Conservation (phyloP, 2,329 filamentous ascomycete species). For the Penicillium glabrum region DNA sequence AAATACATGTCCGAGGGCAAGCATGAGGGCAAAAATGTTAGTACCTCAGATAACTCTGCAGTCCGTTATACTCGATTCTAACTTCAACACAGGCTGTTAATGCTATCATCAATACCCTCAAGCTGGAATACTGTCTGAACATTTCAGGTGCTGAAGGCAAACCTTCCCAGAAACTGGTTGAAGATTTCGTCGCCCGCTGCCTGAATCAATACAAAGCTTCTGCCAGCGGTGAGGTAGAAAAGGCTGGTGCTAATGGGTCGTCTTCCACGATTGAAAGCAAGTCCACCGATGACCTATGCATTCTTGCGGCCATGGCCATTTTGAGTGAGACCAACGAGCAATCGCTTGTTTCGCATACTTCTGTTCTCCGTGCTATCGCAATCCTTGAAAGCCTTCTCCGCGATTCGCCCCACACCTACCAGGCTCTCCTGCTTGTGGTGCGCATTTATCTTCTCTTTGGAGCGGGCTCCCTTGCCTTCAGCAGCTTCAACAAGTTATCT, state of each 20-base stretch:
- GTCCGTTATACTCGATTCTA: background rate
- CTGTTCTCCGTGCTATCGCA: constrained; percentile 38
- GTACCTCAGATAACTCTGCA: constrained; percentile 1
- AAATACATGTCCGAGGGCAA: constrained; percentile 24
- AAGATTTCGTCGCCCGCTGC: constrained; percentile 41
- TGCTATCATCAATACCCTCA: constrained; percentile 43
- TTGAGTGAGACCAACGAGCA: constrained; percentile 23
- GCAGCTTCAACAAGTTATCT: constrained; percentile 45
- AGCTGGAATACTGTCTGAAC: constrained; percentile 43
- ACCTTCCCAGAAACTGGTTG: constrained; percentile 27
- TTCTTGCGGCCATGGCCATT: constrained; percentile 45
- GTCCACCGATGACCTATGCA: constrained; percentile 44
- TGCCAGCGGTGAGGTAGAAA: constrained; percentile 18
- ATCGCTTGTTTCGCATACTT: constrained; percentile 24
- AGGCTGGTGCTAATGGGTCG: constrained; percentile 6
- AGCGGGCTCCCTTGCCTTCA: constrained; percentile 47
- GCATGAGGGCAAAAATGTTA: constrained; percentile 23
- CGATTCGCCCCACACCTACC: constrained; percentile 49
- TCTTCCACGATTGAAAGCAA: constrained; percentile 44
- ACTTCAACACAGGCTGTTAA: constrained; percentile 24
- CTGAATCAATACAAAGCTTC: constrained; percentile 33
- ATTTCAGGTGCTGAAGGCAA: constrained; percentile 32
- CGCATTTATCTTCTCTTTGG: constrained; percentile 46
- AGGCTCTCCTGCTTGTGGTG: constrained; percentile 45
- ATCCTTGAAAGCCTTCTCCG: constrained; percentile 41